Percentiles rank a stretch among this genome's conserved stretches.
Conservation (phyloP, 2,329 filamentous ascomycete species). For the Penicillium sp. region DNA sequence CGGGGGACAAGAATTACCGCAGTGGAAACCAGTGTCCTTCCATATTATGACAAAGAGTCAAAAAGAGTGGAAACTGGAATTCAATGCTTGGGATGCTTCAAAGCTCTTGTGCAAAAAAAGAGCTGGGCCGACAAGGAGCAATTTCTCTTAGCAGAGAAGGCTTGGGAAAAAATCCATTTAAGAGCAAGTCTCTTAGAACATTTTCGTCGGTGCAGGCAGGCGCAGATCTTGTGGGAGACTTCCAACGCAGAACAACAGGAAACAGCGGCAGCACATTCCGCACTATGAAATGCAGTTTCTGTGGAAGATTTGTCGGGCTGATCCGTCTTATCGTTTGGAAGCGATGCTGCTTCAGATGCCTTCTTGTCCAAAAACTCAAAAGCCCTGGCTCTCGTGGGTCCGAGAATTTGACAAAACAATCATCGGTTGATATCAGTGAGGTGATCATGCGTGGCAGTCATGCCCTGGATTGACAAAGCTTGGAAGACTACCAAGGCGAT, state of each 20-base stretch:
- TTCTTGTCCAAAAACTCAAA: constrained; percentile 14
- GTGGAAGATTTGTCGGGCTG: constrained; percentile 10
- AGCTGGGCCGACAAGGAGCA: constrained; percentile 1
- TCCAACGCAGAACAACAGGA: no score
- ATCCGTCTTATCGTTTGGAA: constrained; percentile 12
- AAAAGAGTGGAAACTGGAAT: no score
- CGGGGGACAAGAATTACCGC: no score
- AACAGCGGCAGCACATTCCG: neutral
- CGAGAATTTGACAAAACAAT: neutral
- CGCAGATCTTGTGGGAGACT: constrained; percentile 3
- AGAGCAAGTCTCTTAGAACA: constrained; percentile 7
- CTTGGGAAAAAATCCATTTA: constrained; percentile 14
- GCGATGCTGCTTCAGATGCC: constrained; percentile 13
- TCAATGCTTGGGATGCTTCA: no score
- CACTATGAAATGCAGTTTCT: constrained; percentile 8
- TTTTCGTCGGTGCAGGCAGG: constrained; percentile 9
- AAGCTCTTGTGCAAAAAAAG: constrained; percentile 8
- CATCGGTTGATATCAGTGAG: no score
- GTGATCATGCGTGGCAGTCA: no score
- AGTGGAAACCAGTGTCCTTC: no score
- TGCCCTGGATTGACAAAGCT: no score
- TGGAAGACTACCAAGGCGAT: no score
- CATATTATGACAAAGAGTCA: no score
- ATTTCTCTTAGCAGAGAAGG: neutral
- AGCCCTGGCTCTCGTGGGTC: constrained; percentile 3